Evolutionary conservation across 2,329 filamentous ascomycete genomes (phyloP).

Genomic region (Coleophoma eucalyptorum): DNA sequence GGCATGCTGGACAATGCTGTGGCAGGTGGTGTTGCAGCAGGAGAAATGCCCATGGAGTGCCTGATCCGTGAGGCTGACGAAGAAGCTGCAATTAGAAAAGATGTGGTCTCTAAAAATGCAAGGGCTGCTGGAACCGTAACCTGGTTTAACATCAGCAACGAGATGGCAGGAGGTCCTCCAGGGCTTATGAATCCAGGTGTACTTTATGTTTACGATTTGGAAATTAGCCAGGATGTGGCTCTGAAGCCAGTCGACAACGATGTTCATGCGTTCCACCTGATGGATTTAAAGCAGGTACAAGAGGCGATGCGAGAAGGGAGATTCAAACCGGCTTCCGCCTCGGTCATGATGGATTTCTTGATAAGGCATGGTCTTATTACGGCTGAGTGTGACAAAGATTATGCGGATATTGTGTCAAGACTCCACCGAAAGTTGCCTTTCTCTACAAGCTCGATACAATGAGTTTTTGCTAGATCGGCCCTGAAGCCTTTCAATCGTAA

Average conservation of each 20-base stretch:
- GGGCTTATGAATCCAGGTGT: conserved; percentile 82
- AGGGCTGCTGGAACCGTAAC: conserved; percentile 69
- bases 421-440: not conserved
- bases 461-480: too few relatives aligned
- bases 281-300: conserved; percentile 68
- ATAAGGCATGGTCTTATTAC: conserved; percentile 77
- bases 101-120: conserved; percentile 57
- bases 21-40: conserved; percentile 74
- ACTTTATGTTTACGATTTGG: conserved; percentile 85
- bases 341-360: conserved; percentile 84
- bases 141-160: conserved; percentile 77
- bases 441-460: too few relatives aligned
- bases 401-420: conserved; percentile 66
- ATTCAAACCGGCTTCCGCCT: conserved; percentile 87
- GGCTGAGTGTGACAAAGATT: conserved; percentile 70
- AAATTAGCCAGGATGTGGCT: conserved; percentile 61
- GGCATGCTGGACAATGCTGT: conserved; percentile 90
- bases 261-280: conserved; percentile 77
- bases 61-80: conserved; percentile 82
- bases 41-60: conserved; percentile 75
- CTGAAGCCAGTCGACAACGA: conserved; percentile 80
- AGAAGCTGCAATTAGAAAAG: conserved; percentile 74
- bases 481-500: too few relatives aligned
- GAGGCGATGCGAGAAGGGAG: conserved; percentile 62
- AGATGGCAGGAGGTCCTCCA: conserved; percentile 71